Conservation (phyloP, 2,329 filamentous ascomycete genomes). For the Sclerotinia minor region DNA sequence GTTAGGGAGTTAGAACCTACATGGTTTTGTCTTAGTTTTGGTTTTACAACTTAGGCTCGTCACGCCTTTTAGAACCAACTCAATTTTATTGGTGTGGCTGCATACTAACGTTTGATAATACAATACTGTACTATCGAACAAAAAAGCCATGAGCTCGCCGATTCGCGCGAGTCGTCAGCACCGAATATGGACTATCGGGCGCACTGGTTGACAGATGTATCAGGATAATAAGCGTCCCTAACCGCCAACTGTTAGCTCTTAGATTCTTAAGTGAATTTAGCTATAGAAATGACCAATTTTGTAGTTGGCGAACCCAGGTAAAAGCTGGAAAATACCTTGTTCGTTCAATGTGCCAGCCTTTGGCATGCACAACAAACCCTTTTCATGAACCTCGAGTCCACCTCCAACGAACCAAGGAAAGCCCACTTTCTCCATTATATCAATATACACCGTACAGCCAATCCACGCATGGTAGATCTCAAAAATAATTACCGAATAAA, state of each 20-base stretch:
- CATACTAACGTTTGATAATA: constrained; percentile 20
- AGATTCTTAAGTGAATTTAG: not conserved
- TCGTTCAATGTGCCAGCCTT: constrained; percentile 9
- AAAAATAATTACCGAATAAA: constrained; percentile 24
- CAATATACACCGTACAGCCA: constrained; percentile 23
- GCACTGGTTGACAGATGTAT: constrained; percentile 20
- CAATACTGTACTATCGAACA: constrained; percentile 25
- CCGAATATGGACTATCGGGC: constrained; percentile 24
- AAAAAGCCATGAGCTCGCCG: constrained; percentile 20
- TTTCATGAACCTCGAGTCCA: constrained; percentile 14
- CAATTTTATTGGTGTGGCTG: constrained; percentile 22
- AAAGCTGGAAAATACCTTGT: constrained; percentile 21
- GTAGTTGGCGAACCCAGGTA: not conserved
- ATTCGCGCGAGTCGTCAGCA: constrained; percentile 25
- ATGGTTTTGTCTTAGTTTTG: not conserved
- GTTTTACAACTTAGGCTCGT: constrained; percentile 17
- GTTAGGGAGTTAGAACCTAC: not conserved
- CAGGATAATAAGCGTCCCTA: constrained; percentile 19
- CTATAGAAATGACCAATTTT: not conserved
- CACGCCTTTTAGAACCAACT: constrained; percentile 17
- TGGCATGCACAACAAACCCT: constrained; percentile 20
- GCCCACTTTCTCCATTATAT: constrained; percentile 15
- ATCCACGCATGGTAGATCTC: constrained; percentile 22
- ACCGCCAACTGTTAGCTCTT: constrained; percentile 17
- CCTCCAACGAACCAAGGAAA: constrained; percentile 5